Conservation (phyloP, 306 rosid species). For the Cicer bijugum region DNA sequence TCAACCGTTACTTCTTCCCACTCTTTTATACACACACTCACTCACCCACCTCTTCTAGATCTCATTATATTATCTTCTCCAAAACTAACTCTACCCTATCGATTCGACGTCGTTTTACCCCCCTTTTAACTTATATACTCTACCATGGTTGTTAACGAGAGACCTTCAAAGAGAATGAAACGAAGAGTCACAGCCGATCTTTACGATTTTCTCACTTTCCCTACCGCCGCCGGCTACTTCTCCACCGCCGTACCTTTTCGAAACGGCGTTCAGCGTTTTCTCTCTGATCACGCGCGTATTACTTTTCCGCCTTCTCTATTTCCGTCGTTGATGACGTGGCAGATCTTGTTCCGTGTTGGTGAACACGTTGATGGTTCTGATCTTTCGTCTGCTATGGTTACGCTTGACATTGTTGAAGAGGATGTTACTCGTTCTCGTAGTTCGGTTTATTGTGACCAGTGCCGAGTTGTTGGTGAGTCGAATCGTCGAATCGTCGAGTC, state of each 20-base stretch:
- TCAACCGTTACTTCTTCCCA: too few relatives aligned
- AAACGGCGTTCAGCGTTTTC: constrained; percentile 56
- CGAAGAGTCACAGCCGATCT: constrained; percentile 75
- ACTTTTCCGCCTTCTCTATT: constrained; percentile 71
- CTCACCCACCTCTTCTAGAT: background rate
- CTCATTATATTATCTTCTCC: background rate
- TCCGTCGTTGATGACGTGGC: constrained; percentile 85
- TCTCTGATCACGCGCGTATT: constrained; percentile 65
- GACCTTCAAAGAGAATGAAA: constrained; percentile 84
- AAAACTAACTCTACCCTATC: background rate
- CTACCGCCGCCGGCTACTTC: background rate
- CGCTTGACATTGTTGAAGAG: constrained; percentile 83
- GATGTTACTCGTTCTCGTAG: constrained; percentile 82
- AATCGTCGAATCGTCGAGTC: constrained; percentile 56
- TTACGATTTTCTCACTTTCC: constrained; percentile 62
- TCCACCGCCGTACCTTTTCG: constrained; percentile 57
- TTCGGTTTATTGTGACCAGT: constrained; percentile 84
- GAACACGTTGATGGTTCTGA: constrained; percentile 48
- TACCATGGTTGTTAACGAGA: constrained; percentile 75
- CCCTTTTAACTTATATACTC: background rate
- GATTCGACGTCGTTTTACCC: background rate
- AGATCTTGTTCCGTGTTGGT: constrained; percentile 72
- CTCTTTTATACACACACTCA: background rate
- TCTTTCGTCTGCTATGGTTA: constrained; percentile 52
- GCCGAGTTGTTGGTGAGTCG: constrained; percentile 97